A percentile compares a stretch with the other conserved stretches of the same genome.
Conservation (phyloP, 2,329 filamentous ascomycete genomes). For the Ophiosphaerella narmari region DNA sequence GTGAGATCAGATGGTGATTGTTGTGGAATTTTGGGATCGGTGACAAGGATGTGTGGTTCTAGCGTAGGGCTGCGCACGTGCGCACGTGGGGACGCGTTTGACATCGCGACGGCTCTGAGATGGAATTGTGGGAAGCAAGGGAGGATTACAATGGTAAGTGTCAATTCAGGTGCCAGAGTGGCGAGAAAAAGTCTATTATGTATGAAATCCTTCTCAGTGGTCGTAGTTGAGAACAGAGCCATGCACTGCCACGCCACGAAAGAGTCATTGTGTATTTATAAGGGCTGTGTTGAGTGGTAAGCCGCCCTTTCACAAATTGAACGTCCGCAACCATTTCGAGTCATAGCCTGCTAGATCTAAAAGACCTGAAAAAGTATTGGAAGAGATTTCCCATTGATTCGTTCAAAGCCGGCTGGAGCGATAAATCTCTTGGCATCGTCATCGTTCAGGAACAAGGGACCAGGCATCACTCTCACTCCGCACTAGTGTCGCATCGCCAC, state of each 20-base stretch:
- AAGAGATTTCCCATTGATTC: slow-evolving; percentile 3
- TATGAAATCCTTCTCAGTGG: background rate
- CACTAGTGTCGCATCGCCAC: slow-evolving; percentile 18
- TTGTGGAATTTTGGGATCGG: slow-evolving; percentile 25
- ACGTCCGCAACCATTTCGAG: background rate
- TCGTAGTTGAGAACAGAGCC: slow-evolving; percentile 13
- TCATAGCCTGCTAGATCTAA: background rate
- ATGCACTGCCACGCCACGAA: slow-evolving; percentile 41
- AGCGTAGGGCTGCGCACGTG: slow-evolving; percentile 35
- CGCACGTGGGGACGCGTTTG: slow-evolving; percentile 40
- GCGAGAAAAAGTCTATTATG: background rate
- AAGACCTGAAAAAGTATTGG: too few species aligned
- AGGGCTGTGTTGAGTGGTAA: slow-evolving; percentile 27
- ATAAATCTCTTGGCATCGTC: slow-evolving; percentile 34
- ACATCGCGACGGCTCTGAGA: slow-evolving; percentile 12
- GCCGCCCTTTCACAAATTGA: slow-evolving; percentile 23
- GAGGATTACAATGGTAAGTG: background rate
- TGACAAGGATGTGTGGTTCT: slow-evolving; percentile 22
- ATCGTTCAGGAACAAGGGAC: slow-evolving; percentile 33
- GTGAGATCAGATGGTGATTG: slow-evolving; percentile 7
- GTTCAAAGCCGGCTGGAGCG: slow-evolving; percentile 12
- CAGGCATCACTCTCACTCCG: slow-evolving; percentile 9
- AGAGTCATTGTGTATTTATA: slow-evolving; percentile 43
- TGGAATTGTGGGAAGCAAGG: background rate
- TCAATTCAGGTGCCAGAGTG: background rate